Evolutionary conservation across 306 rosid species (phyloP), one percentile per base, ranked within the genome.

Genomic region (Prunus kanzakura): DNA sequence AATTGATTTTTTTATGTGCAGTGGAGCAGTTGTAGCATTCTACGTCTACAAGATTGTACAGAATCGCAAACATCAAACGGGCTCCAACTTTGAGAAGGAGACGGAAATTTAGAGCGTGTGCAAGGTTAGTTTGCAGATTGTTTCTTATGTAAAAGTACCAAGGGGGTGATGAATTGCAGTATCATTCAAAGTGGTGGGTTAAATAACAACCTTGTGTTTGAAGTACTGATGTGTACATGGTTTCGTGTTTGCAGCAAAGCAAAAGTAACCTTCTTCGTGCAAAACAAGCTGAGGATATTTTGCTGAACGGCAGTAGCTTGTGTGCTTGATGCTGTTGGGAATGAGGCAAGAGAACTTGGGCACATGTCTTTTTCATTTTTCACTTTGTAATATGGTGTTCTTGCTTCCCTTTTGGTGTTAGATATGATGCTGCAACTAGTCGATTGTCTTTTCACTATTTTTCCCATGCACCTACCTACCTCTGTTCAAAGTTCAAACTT

Each of bases 11-110:
- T 15, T 61, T 15, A 73, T 38, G 38, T 88, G 90, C 91, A 96
- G 99, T 74, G 98, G 91, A 51, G 91, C 87, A 1, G 89, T 84
- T 43, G 90, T 67, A 76, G 87, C 90, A 52, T 87, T 96, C 79
- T 96, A 86, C 67, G 60, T 93, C 82, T 88, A 87, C 27, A 93
- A 84, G 82, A 81, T 91, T 54, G 45, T 74, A 32, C 85, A 80
- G 85, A 81, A 86, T 16, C 69, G 84, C 56, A 87, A 86, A 43
- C 80, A 55, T 20, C 82, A 80, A 11, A 80, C 79, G 43, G 89
- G 82, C 55, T 57, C 89, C 20, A 81, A 85, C 72, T 83, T 79
- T 25, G 89, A 82, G 79, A 63, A 79, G 77, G 88, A 76, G 71
- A 75, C 87, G 25, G 84, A 79, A 77, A 84, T 52, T 76, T 84